Evolutionary conservation across 768 basidiomycete species (phyloP).

Genomic region (Harrya chromipes): DNA sequence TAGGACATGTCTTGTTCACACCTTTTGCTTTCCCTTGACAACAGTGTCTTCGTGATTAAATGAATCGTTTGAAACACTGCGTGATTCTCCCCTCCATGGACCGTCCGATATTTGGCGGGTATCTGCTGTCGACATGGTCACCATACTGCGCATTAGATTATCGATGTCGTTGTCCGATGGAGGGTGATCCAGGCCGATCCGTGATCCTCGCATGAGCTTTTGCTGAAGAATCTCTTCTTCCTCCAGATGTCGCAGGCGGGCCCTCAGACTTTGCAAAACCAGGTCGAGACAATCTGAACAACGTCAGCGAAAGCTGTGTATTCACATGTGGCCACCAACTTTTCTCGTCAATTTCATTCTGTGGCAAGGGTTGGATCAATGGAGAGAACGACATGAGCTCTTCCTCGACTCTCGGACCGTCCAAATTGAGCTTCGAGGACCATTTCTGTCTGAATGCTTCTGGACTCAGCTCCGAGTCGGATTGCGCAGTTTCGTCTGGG

Average conservation of each 20-base stretch:
- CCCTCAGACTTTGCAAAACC: conserved; percentile 39
- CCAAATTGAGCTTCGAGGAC: conserved; percentile 33
- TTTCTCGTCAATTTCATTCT: conserved; percentile 38
- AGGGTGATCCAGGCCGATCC: conserved; percentile 32
- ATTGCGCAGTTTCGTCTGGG: conserved; percentile 42
- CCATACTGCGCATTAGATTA: conserved; percentile 40
- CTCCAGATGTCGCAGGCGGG: conserved; percentile 38
- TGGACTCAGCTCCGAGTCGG: conserved; percentile 37
- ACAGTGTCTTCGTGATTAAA: conserved; percentile 25
- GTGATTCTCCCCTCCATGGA: conserved; percentile 27
- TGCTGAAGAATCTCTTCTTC: conserved; percentile 45
- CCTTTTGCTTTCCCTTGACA: conserved; percentile 25
- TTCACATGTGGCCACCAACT: conserved; percentile 27
- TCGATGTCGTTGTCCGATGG: conserved; percentile 39
- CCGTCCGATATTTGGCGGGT: conserved; percentile 22
- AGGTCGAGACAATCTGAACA: conserved; percentile 33
- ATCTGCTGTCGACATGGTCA: conserved; percentile 26
- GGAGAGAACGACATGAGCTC: conserved; percentile 29
- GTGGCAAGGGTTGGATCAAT: conserved; percentile 33
- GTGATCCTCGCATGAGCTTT: conserved; percentile 35
- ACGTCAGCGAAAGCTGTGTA: conserved; percentile 2
- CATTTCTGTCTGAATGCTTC: conserved; percentile 38
- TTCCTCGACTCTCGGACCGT: conserved; percentile 38
- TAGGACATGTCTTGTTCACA: conserved; percentile 7
- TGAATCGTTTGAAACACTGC: conserved; percentile 11